Evolutionary conservation across 352 stramenopile species (phyloP).

Genomic region (Pythium chondricola): DNA sequence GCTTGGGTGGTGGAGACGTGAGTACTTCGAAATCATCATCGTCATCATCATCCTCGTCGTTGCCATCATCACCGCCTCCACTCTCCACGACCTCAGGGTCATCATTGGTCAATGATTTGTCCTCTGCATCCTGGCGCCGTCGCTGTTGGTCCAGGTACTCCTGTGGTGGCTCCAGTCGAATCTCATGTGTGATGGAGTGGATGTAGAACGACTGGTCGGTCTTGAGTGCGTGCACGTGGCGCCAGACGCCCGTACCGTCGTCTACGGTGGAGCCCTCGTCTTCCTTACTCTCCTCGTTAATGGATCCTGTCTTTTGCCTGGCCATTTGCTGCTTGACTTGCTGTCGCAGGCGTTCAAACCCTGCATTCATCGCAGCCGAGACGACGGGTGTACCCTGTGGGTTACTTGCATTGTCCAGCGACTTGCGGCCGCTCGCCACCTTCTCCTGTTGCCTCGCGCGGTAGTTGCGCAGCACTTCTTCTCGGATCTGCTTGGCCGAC

Average conservation of each 20-base stretch:
- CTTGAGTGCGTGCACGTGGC: slow-evolving; percentile 59
- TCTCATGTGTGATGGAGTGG: slow-evolving; percentile 67
- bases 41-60: slow-evolving; percentile 3
- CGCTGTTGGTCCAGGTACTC: slow-evolving; percentile 45
- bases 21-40: slow-evolving; percentile 19
- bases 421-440: slow-evolving; percentile 13
- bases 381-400: slow-evolving; percentile 15
- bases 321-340: slow-evolving; percentile 60
- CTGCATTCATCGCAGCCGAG: slow-evolving; percentile 57
- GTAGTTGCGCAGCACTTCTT: slow-evolving; percentile 69
- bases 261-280: slow-evolving; percentile 1
- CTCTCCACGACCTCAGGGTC: background rate
- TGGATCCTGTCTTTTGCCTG: slow-evolving; percentile 11
- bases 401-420: slow-evolving; percentile 8
- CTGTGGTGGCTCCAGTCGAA: slow-evolving; percentile 50
- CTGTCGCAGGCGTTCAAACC: slow-evolving; percentile 67
- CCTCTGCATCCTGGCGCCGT: slow-evolving; percentile 18
- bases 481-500: slow-evolving; percentile 41
- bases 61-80: slow-evolving; percentile 9
- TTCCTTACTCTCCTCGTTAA: background rate
- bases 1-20: slow-evolving; percentile 8
- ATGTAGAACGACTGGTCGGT: slow-evolving; percentile 72
- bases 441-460: slow-evolving; percentile 61
- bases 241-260: slow-evolving; percentile 40
- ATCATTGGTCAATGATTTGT: background rate